These are phyloP conservation scores for Aspergillus leporis DNA, from an alignment of 495 filamentous ascomycete species.

Conservation along the genomic window DNA sequence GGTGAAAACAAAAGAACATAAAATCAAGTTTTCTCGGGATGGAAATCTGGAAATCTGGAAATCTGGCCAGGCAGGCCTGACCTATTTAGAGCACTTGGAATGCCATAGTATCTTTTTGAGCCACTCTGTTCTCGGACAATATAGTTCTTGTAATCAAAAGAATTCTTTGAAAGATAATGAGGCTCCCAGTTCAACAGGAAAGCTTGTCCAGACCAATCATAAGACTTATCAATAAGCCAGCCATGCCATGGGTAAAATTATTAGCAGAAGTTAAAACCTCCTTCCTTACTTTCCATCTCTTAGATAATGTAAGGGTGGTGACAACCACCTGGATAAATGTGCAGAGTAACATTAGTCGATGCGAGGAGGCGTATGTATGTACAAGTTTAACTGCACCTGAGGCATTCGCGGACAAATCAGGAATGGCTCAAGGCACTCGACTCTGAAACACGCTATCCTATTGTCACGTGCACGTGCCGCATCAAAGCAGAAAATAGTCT, in stretches of 20 bases:
- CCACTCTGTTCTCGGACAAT: neutral
- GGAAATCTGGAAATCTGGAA: neutral
- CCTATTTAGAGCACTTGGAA: neutral
- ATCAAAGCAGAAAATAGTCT: neutral
- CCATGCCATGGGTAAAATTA: neutral
- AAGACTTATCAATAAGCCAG: neutral
- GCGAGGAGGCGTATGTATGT: neutral
- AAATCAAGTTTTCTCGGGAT: neutral
- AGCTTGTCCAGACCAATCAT: neutral
- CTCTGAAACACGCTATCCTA: conserved; percentile 40
- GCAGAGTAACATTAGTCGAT: neutral
- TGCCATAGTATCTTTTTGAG: neutral
- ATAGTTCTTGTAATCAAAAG: neutral
- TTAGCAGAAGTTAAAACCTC: neutral
- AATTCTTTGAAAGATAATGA: neutral
- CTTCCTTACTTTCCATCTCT: neutral
- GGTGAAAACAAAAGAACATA: neutral
- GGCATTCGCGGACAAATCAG: conserved; percentile 1
- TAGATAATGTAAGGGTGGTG: neutral
- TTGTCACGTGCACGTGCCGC: conserved; percentile 19
- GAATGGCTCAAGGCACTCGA: conserved; percentile 16
- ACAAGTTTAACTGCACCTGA: neutral
- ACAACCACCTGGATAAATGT: conserved; percentile 1
- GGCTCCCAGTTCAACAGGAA: neutral
- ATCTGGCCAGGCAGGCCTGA: conserved; percentile 10